Evolutionary conservation across 176 grass and related monocot species (phyloP), one percentile per base, ranked within the genome.

Genomic region (Neostapfia colusana): DNA sequence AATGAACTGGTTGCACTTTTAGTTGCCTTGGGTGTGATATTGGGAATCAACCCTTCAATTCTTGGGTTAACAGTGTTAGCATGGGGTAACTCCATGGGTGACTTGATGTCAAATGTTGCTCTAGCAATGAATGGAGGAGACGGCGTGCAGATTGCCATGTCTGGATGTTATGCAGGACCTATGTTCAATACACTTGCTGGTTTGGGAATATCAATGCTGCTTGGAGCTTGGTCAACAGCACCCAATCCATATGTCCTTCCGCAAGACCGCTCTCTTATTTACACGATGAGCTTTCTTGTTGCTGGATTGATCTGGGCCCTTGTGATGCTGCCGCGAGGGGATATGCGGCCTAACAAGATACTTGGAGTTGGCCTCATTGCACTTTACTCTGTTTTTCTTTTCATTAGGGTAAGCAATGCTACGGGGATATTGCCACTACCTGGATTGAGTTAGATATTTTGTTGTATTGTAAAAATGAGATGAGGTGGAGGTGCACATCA

Each of bases 121-220:
- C 69, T 99, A 70, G 86, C 95, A 11, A 81, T 99, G 79, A 99
- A 92, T 75, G 95, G 91, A 17, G 91, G 95, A 58, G 95, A 95
- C 0, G 87, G 95, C 2, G 89, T 86, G 53, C 95, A 99, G 87
- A 95, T 99, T 44, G 95, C 95, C 6, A 95, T 99, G 87, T 95
- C 95, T 70, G 91, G 95, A 74, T 99, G 95, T 65, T 99, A 99
- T 78, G 95, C 95, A 46, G 95, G 95, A 18, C 91, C 95, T n/a
- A 99, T 99, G 91, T 99, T 99, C 69, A 99, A 99, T 37, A 99
- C 91, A 34, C 87, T 99, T 67, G 95, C 95, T 68, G 95, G 95
- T 73, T 71, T 99, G 65, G 95, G 95, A 61, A 82, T 99, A 65
- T 88, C 91, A 0, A 95, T 99, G 95, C 74, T 99, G 65, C 87